Conservation (phyloP, 1,284 basidiomycete species). For the Puccinia polysora region DNA sequence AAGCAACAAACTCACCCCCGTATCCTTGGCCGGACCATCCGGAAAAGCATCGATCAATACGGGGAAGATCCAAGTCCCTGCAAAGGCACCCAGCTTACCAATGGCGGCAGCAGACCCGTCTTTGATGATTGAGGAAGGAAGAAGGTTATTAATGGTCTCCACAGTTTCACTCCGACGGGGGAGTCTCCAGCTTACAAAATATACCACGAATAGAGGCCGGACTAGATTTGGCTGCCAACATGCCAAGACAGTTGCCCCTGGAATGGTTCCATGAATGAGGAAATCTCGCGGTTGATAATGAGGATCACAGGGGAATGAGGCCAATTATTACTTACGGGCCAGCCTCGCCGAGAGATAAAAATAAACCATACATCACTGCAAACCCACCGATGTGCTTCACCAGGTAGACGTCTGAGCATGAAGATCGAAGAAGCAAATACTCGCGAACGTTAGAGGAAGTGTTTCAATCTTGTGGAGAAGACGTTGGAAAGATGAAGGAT, state of each 20-base stretch:
- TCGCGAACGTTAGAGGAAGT: conserved; percentile 47
- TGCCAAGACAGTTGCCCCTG: conserved; percentile 42
- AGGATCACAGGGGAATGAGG: too few species aligned
- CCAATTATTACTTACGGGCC: conserved; percentile 72
- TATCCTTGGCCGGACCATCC: conserved; percentile 28
- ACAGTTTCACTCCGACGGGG: background rate
- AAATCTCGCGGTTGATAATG: background rate
- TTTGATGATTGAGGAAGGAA: too few species aligned
- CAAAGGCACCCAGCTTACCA: conserved; percentile 84
- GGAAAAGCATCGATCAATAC: conserved; percentile 37
- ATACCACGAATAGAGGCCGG: conserved; percentile 81
- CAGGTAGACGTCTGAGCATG: conserved; percentile 51
- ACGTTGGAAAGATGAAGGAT: conserved; percentile 46
- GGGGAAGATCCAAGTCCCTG: conserved; percentile 63
- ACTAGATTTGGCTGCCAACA: conserved; percentile 72
- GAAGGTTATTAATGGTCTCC: too few species aligned
- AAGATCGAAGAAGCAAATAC: conserved; percentile 54
- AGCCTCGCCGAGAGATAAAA: conserved; percentile 63
- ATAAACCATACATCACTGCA: conserved; percentile 77
- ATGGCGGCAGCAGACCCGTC: conserved; percentile 75
- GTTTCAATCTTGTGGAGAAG: conserved; percentile 43
- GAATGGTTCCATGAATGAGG: background rate
- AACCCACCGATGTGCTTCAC: conserved; percentile 60
- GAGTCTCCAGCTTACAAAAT: conserved; percentile 56
- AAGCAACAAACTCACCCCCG: conserved; percentile 13